Conservation (phyloP, 2,329 filamentous ascomycete species). For the Fusarium mangiferae region DNA sequence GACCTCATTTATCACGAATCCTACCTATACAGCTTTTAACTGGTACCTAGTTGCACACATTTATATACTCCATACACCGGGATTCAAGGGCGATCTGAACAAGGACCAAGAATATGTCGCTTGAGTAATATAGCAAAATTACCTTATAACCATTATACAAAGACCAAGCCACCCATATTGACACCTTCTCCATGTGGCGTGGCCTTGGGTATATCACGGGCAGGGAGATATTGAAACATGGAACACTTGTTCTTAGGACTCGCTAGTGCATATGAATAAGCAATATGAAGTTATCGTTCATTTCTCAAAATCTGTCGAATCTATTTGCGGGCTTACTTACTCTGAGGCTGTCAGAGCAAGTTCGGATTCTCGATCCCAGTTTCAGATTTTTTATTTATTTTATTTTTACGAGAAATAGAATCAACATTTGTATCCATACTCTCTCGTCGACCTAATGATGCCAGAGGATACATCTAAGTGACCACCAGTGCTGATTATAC, state of each 20-base stretch:
- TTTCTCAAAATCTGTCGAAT: background rate
- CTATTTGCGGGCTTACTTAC: background rate
- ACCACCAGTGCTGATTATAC: background rate
- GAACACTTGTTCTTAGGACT: background rate
- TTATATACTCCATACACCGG: too few relatives aligned
- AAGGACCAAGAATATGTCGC: background rate
- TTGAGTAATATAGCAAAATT: background rate
- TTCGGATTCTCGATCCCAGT: background rate
- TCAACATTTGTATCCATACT: background rate
- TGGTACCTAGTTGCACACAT: background rate
- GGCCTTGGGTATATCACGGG: background rate
- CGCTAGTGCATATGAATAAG: background rate
- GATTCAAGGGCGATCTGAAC: too few relatives aligned
- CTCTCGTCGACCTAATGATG: background rate
- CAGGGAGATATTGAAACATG: background rate
- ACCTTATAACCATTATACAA: background rate
- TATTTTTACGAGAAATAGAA: background rate
- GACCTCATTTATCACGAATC: background rate
- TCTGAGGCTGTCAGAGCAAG: background rate
- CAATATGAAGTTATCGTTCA: background rate
- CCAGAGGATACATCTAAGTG: background rate
- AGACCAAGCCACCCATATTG: background rate
- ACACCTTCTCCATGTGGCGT: background rate
- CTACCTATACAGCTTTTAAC: background rate
- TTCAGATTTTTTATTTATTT: background rate